Conservation (phyloP, 306 rosid genomes). For the Vigna trinervia region DNA sequence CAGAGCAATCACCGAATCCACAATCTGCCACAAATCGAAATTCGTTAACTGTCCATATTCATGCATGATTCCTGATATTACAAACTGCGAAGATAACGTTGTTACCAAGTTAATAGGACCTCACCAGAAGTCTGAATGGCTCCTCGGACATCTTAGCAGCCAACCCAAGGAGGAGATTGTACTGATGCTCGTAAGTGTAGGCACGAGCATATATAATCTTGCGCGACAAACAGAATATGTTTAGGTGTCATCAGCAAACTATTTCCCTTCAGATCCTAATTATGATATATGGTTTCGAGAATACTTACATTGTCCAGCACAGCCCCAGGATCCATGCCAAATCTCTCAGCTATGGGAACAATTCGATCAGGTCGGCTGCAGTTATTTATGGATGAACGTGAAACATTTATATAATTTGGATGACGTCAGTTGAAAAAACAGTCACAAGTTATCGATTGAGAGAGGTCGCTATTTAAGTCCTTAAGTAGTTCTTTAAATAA, state of each 20-base stretch:
- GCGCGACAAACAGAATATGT: constrained; percentile 37
- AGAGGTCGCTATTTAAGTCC: constrained; percentile 2
- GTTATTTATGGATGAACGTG: constrained; percentile 44
- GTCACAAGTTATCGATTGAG: constrained; percentile 16
- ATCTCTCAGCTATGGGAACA: constrained; percentile 91
- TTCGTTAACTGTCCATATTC: constrained; percentile 36
- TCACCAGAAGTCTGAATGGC: constrained; percentile 96
- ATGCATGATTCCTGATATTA: not conserved
- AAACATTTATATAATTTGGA: constrained; percentile 35
- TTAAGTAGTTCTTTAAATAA: constrained; percentile 2
- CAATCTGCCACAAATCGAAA: constrained; percentile 61
- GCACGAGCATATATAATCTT: constrained; percentile 98
- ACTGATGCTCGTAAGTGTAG: constrained; percentile 93
- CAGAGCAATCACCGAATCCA: constrained; percentile 90
- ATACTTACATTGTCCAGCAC: constrained; percentile 88
- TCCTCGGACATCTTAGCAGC: constrained; percentile 99
- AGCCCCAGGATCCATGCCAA: constrained; percentile 97
- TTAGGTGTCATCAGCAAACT: constrained; percentile 48
- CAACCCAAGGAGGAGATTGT: constrained; percentile 85
- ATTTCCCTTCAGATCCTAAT: constrained; percentile 27
- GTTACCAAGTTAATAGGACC: constrained; percentile 22
- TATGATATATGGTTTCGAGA: constrained; percentile 14
- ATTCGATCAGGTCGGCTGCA: constrained; percentile 94
- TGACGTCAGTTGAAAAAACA: constrained; percentile 23
- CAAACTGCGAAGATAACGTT: constrained; percentile 7